Evolutionary conservation across 148 eudicot genomes (phyloP), one percentile per base, ranked within the genome.

Genomic region (Nepenthes mirabilis): DNA sequence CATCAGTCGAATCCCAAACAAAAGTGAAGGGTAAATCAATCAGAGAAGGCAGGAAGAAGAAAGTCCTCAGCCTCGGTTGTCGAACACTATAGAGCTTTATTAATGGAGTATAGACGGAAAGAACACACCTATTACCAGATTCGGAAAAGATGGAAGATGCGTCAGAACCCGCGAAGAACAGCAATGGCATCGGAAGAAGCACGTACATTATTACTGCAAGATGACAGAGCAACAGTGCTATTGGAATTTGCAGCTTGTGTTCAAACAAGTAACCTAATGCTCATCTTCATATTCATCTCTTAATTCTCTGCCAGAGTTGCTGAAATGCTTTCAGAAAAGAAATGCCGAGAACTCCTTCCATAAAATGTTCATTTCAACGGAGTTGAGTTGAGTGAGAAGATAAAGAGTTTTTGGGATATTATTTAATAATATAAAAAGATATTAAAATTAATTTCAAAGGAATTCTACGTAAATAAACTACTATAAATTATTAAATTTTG

Each of bases 111-210:
- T 5, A 33, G n/a, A 7, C 2, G 45, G 37, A 62, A 33, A 51
- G 36, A 52, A 37, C 32, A 43, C 50, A 93, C 98, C 95, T 66
- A 63, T 69, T 75, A 55, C 71, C 72, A 60, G 97, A 79, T 63
- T 88, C 95, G 2, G 86, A 68, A 37, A 73, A 71, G n/a, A 85
- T 73, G 34, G 85, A 72, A 49, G 95, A 80, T 55, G 82, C 56
- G 74, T 93, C 85, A 10, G 96, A 83, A 55, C 88, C 96, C 37
- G 74, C 91, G 74, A 93, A 88, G 73, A 93, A 88, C 70, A 93
- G 53, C 82, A 93, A 68, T 69, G 98, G 98, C 91, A 93, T 83
- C 32, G 98, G 98, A 56, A 93, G 89, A 66, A 88, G 68, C 60
- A 93, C 91, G 67, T 83, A 93, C 91, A 84, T 88, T 52, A 86